Evolutionary conservation across 2,329 filamentous ascomycete genomes (phyloP).

Genomic region (Apiospora rasikravindrae): DNA sequence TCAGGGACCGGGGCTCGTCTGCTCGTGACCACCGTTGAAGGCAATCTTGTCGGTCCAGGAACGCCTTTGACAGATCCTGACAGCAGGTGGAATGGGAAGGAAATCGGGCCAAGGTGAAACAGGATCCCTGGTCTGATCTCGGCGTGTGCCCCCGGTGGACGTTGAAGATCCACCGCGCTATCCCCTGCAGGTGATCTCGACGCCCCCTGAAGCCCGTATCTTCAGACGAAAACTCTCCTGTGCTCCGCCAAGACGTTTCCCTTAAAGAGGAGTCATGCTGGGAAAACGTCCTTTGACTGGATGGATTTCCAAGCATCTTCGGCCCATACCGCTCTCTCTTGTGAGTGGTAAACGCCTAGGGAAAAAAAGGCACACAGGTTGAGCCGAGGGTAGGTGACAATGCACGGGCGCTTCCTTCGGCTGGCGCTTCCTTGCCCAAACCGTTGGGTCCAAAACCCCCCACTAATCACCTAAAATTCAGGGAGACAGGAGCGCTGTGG

Average conservation of each 20-base stretch:
- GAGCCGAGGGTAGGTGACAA: neutral
- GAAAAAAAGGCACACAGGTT: neutral
- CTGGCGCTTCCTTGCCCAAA: neutral
- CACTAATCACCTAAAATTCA: neutral
- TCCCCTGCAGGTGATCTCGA: constrained; percentile 17
- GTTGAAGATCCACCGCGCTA: constrained; percentile 6
- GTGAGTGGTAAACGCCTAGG: neutral
- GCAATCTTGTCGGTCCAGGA: neutral
- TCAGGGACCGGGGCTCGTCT: neutral
- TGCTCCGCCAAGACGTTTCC: neutral
- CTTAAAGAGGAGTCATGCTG: neutral
- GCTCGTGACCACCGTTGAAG: neutral
- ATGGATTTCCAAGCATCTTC: neutral
- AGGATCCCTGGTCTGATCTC: neutral
- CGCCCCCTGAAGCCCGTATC: neutral
- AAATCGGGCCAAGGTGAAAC: neutral
- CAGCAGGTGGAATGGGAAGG: neutral
- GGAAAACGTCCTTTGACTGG: neutral
- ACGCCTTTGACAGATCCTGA: neutral
- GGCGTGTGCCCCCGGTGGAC: neutral
- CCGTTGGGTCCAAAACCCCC: neutral
- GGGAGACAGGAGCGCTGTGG: neutral
- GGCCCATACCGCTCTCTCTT: neutral
- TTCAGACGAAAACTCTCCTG: neutral
- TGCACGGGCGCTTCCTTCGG: neutral